Evolutionary conservation across 148 eudicot species (phyloP).

Genomic region (Chenopodium formosanum): DNA sequence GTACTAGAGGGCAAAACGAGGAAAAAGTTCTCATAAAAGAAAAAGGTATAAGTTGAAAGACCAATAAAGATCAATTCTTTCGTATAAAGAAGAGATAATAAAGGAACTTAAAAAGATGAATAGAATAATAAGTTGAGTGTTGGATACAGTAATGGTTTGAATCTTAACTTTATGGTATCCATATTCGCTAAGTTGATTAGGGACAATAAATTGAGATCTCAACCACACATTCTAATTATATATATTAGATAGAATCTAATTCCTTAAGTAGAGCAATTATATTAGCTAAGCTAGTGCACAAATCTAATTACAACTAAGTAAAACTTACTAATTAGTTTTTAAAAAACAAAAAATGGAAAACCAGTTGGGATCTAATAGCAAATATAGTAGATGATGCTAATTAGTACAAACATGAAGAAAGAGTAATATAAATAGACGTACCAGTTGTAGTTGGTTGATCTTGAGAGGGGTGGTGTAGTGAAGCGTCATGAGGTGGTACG

Average conservation of each 20-base stretch:
- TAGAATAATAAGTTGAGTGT: too few species aligned
- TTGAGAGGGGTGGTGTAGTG: not conserved
- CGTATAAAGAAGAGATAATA: not conserved
- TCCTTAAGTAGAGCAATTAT: too few species aligned
- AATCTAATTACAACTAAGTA: not conserved
- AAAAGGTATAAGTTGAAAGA: not conserved
- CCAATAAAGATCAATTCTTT: too few species aligned
- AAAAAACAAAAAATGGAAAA: not conserved
- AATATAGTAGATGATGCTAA: too few species aligned
- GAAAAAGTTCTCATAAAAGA: too few species aligned
- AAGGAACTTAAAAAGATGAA: too few species aligned
- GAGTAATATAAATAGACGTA: not conserved
- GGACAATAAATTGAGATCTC: not conserved
- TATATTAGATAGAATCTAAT: too few species aligned
- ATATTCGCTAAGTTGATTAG: too few species aligned
- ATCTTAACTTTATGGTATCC: not conserved
- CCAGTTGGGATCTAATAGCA: not conserved
- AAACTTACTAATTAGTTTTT: too few species aligned
- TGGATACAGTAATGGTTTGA: too few species aligned
- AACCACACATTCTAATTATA: too few species aligned
- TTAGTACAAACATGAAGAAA: not conserved
- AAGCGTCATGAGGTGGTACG: not conserved
- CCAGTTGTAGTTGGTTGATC: not conserved
- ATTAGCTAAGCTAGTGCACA: not conserved
- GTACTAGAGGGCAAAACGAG: too few species aligned